A percentile compares a stretch with the other conserved stretches of the same genome.
phyloP scores from a whole-genome alignment of 2,329 filamentous ascomycete genomes.

The Chaetomiaceae sp. region DNA sequence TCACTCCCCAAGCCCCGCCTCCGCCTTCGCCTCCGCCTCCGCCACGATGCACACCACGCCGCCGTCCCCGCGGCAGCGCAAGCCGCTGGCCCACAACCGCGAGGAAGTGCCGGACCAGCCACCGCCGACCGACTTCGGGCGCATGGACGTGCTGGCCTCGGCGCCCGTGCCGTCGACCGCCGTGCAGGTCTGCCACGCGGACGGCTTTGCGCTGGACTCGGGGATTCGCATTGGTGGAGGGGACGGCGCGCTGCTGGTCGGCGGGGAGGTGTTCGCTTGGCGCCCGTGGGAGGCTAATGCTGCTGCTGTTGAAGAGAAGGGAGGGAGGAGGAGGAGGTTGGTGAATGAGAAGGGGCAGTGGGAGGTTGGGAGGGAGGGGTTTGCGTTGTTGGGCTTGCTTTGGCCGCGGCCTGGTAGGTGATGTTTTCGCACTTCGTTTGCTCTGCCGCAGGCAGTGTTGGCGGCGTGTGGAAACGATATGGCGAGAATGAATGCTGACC shows the following conservation, averaged over 20 bases:
- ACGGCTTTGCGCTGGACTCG: slow-evolving; percentile 84
- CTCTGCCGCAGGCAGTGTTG: too few species aligned
- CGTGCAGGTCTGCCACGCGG: slow-evolving; percentile 72
- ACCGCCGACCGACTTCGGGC: slow-evolving; percentile 57
- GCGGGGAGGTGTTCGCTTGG: slow-evolving; percentile 86
- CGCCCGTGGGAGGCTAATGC: too few species aligned
- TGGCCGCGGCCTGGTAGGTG: slow-evolving; percentile 82
- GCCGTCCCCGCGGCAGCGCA: neutral
- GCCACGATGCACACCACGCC: slow-evolving; percentile 10
- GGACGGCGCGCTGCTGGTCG: slow-evolving; percentile 70
- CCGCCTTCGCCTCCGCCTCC: slow-evolving; percentile 9
- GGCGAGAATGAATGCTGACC: too few species aligned
- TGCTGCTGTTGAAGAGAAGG: slow-evolving; percentile 38
- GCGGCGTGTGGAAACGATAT: too few species aligned
- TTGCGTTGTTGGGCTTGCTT: slow-evolving; percentile 68
- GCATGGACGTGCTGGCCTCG: slow-evolving; percentile 72
- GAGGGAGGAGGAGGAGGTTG: slow-evolving; percentile 38
- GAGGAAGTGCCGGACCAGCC: slow-evolving; percentile 29
- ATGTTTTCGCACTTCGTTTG: neutral
- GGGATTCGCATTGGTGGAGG: slow-evolving; percentile 65
- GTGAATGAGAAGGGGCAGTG: slow-evolving; percentile 75
- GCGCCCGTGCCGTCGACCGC: slow-evolving; percentile 72
- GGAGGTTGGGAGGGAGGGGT: slow-evolving; percentile 63
- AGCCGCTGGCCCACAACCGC: slow-evolving; percentile 21
- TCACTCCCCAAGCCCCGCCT: neutral